Base-by-base conservation (phyloP, 352 stramenopile genomes). In the Globisporangium polare region DNA sequence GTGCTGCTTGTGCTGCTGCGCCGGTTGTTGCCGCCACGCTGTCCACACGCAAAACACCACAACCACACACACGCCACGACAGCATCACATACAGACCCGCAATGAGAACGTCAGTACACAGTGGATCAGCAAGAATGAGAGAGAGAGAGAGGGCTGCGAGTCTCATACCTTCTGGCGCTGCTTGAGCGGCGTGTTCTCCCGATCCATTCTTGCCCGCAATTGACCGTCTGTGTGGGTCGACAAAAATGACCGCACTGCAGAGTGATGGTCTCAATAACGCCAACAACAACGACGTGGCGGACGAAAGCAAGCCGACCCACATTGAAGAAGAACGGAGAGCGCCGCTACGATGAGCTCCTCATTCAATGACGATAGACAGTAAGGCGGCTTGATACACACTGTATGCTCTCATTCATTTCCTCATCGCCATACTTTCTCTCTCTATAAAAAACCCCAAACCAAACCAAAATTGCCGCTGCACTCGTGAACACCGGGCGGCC, bases 101-200 rank as follows among this genome's bases (percentile, higher is more conserved):
- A 18, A 22, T 15, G 20, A 12, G 24, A 31, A 10, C 45, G 13
- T 33, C 12, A 12, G 4, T 15, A 7, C 43, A 24, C n/a, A 18
- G 42, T 24, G 17, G 4, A 29, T 29, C 45, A 10, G 45, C 12
- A n/a, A 17, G 12, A 33, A 1, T 20, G 22, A 35, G 22, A 53
- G 15, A 53, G 47, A 33, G 47, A 35, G 24, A 10, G 46, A 35
- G 17, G 17, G 22, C 68, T 54, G 22, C 27, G 46, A 18, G 13
- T 15, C 46, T 8, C 22, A 8, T 18, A 89, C 81, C 78, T 89
- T 88, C 58, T 89, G 78, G 13, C 81, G 78, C 79, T 90, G 81
- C 74, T 89, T 89, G 62, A 84, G 75, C 50, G 81, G 81, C 53
- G 81, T 90, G 52, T 70, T 74, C 66, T 90, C 81, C 41, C 81